Evolutionary conservation across 1,139 yeast genomes (phyloP).

Genomic region (Pneumocystis jirovecii): DNA sequence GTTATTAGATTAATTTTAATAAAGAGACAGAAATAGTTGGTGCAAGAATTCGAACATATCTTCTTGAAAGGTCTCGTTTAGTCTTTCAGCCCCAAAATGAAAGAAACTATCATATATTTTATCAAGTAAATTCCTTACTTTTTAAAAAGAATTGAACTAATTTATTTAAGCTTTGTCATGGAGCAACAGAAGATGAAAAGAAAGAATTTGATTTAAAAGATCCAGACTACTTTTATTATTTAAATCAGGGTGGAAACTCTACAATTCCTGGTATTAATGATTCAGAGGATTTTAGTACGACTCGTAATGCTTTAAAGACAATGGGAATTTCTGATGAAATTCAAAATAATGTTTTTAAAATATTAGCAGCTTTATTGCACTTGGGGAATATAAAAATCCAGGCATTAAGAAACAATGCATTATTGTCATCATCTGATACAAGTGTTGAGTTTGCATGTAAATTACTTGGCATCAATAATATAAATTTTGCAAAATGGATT

Average conservation of each 20-base stretch:
- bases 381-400: constrained; percentile 85
- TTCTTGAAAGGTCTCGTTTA: constrained; percentile 82
- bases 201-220: constrained; percentile 38
- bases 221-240: constrained; percentile 60
- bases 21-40: constrained; percentile 66
- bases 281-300: constrained; percentile 54
- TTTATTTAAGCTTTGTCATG: constrained; percentile 40
- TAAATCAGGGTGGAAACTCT: constrained; percentile 81
- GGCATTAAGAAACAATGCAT: constrained; percentile 75
- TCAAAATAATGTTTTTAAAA: constrained; percentile 57
- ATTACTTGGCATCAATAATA: constrained; percentile 65
- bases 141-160: background rate
- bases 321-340: constrained; percentile 54
- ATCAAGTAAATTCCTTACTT: constrained; percentile 32
- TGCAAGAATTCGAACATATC: constrained; percentile 82
- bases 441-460: constrained; percentile 71
- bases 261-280: constrained; percentile 70
- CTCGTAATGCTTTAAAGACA: constrained; percentile 58
- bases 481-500: constrained; percentile 74
- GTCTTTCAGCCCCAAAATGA: constrained; percentile 84
- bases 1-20: constrained; percentile 43
- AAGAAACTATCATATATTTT: constrained; percentile 89
- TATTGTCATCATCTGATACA: constrained; percentile 73
- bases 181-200: constrained; percentile 50
- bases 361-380: constrained; percentile 80